Evolutionary conservation across 805 yeast species (phyloP).

Genomic region (Lipomyces orientalis): DNA sequence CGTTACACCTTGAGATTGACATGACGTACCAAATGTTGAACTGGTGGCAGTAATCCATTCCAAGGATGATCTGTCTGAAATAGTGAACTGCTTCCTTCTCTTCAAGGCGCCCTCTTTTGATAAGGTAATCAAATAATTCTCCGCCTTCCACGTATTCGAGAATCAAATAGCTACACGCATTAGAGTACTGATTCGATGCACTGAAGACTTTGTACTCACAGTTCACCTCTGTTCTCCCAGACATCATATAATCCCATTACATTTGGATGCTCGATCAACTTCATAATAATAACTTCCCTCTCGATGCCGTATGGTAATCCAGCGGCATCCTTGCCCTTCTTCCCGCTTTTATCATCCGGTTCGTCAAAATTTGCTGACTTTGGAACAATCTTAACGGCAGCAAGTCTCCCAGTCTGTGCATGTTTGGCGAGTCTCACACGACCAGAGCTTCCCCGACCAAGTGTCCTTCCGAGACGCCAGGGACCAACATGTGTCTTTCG

Average conservation of each 20-base stretch:
- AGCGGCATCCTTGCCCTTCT: slow-evolving; percentile 50
- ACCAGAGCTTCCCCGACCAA: slow-evolving; percentile 97
- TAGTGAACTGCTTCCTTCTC: slow-evolving; percentile 90
- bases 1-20: neutral
- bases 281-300: slow-evolving; percentile 97
- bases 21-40: slow-evolving; percentile 66
- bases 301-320: slow-evolving; percentile 95
- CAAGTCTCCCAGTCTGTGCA: slow-evolving; percentile 79
- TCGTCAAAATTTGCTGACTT: slow-evolving; percentile 65
- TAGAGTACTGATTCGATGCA: neutral
- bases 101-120: slow-evolving; percentile 84
- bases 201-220: slow-evolving; percentile 44
- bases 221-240: slow-evolving; percentile 94
- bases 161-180: slow-evolving; percentile 62
- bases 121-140: slow-evolving; percentile 88
- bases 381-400: slow-evolving; percentile 96
- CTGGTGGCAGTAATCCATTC: slow-evolving; percentile 83
- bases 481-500: slow-evolving; percentile 80
- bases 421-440: slow-evolving; percentile 92
- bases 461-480: slow-evolving; percentile 92
- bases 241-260: slow-evolving; percentile 94
- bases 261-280: slow-evolving; percentile 89
- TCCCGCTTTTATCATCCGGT: slow-evolving; percentile 25
- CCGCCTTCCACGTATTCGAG: slow-evolving; percentile 98
- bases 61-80: slow-evolving; percentile 83